These are phyloP conservation scores for Cercospora zeina DNA, from an alignment of 2,329 filamentous ascomycete genomes.

Conservation along the genomic window DNA sequence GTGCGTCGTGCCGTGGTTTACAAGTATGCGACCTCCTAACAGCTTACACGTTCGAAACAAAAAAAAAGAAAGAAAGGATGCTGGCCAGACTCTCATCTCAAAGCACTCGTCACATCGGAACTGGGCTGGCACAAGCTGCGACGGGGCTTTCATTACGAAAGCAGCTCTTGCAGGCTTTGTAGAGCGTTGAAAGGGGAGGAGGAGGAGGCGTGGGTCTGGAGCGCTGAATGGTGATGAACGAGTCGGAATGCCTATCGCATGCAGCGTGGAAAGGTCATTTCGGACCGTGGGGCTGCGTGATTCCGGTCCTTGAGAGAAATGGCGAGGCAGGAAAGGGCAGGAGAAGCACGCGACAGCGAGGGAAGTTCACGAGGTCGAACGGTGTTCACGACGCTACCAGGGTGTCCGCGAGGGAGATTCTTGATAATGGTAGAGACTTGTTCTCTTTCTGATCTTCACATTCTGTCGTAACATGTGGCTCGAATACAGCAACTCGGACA, in stretches of 20 bases:
- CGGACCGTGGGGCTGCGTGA: not conserved
- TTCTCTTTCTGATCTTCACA: not conserved
- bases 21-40: not conserved
- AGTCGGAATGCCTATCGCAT: not conserved
- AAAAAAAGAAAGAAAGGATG: too few species aligned
- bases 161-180: not conserved
- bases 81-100: not conserved
- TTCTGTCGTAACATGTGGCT: not conserved
- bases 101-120: not conserved
- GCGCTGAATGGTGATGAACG: not conserved
- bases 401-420: too few species aligned
- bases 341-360: not conserved
- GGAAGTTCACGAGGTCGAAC: slow-evolving; percentile 1
- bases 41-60: slow-evolving; percentile 8
- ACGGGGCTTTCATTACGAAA: too few species aligned
- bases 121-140: too few species aligned
- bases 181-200: not conserved
- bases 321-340: too few species aligned
- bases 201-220: not conserved
- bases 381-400: too few species aligned
- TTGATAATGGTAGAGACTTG: not conserved
- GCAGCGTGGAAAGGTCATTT: not conserved
- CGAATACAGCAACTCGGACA: not conserved
- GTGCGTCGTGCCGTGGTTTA: not conserved
- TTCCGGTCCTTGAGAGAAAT: not conserved